These are phyloP conservation scores for Diaporthe aspalathi DNA, from an alignment of 2,329 filamentous ascomycete genomes.

Conservation along the genomic window DNA sequence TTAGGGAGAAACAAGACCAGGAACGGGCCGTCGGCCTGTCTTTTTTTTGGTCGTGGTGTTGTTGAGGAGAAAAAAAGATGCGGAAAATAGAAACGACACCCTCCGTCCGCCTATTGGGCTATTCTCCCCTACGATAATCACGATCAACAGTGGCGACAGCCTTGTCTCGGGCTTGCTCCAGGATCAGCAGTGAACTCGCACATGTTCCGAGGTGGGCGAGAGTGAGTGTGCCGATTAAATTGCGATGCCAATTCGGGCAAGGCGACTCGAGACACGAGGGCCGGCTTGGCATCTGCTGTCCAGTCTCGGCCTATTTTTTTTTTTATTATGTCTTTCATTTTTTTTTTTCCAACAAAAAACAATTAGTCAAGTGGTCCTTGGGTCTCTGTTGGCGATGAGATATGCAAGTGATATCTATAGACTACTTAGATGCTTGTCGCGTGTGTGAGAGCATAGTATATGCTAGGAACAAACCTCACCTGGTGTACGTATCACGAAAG, in stretches of 20 bases:
- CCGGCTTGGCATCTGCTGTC: slow-evolving; percentile 9
- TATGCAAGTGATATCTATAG: no score
- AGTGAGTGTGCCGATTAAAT: slow-evolving; percentile 23
- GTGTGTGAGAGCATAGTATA: background rate
- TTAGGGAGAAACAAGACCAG: slow-evolving; percentile 15
- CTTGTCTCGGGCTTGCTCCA: slow-evolving; percentile 21
- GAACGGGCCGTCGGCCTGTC: slow-evolving; percentile 4
- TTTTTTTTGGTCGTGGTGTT: background rate
- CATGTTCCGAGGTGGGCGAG: slow-evolving; percentile 31
- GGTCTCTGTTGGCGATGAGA: background rate
- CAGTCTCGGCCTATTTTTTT: background rate
- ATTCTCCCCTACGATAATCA: background rate
- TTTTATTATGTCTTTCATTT: no score
- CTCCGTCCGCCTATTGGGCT: background rate
- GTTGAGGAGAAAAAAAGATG: background rate
- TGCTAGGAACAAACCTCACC: no score
- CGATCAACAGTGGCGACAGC: slow-evolving; percentile 19
- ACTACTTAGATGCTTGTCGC: background rate
- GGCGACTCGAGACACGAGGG: slow-evolving; percentile 26
- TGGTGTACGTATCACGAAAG: background rate
- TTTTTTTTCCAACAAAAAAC: no score
- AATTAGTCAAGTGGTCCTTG: background rate
- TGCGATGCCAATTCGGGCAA: slow-evolving; percentile 24
- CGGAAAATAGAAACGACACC: background rate
- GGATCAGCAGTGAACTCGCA: slow-evolving; percentile 11